A percentile compares a stretch with the other conserved stretches of the same genome.
These are phyloP conservation scores for Scleroderma bovista DNA, from an alignment of 768 basidiomycete species.

Conservation along the genomic window DNA sequence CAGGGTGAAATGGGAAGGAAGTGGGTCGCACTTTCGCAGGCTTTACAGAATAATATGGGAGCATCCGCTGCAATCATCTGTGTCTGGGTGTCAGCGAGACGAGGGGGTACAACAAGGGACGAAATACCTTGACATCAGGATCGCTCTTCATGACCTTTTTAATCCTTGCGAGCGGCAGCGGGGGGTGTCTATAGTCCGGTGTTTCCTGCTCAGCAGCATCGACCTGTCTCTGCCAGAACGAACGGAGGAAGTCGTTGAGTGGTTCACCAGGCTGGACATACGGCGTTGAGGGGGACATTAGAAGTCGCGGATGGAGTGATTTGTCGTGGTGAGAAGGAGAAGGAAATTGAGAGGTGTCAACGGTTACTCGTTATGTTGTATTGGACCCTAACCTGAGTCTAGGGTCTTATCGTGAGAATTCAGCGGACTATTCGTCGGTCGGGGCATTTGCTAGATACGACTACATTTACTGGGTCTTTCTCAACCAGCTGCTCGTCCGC, in stretches of 20 bases:
- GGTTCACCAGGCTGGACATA: slow-evolving; percentile 81
- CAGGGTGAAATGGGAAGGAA: not conserved
- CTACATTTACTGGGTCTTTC: too few relatives aligned
- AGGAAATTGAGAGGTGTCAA: not conserved
- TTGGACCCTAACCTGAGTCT: slow-evolving; percentile 25
- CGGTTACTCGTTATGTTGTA: too few relatives aligned
- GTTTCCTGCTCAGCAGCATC: slow-evolving; percentile 84
- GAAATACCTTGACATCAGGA: slow-evolving; percentile 83
- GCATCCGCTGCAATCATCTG: slow-evolving; percentile 99
- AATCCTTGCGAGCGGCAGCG: slow-evolving; percentile 89
- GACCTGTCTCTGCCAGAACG: slow-evolving; percentile 89
- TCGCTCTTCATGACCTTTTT: slow-evolving; percentile 99
- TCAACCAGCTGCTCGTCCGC: too few relatives aligned
- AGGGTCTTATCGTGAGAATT: slow-evolving; percentile 10
- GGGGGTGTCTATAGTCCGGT: slow-evolving; percentile 82
- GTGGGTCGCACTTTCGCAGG: slow-evolving; percentile 86
- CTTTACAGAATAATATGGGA: slow-evolving; percentile 94
- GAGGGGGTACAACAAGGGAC: slow-evolving; percentile 3
- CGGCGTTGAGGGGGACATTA: slow-evolving; percentile 40
- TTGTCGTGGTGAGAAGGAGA: slow-evolving; percentile 15
- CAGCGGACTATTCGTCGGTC: too few relatives aligned
- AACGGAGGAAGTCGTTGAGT: slow-evolving; percentile 78
- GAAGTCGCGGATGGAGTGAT: not conserved
- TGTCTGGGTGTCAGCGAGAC: slow-evolving; percentile 1
- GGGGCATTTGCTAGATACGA: too few relatives aligned